A percentile compares a stretch with the other conserved stretches of the same genome.
phyloP scores from a whole-genome alignment of 2,329 filamentous ascomycete genomes.

The Trichophyton equinum region DNA sequence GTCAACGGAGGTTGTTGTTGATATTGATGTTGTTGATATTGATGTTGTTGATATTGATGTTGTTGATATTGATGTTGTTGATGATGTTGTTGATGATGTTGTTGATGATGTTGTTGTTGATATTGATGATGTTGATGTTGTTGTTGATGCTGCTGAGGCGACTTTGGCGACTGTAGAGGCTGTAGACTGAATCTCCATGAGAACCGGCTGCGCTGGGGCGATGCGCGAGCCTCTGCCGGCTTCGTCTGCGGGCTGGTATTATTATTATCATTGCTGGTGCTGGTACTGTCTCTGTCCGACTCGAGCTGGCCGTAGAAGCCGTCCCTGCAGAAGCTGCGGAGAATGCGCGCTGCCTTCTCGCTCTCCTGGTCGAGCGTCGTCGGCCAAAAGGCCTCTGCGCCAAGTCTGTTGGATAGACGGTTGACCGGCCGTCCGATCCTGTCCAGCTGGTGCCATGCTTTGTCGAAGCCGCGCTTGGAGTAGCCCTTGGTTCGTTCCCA shows the following conservation, averaged over 20 bases:
- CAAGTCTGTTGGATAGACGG: conserved; percentile 66
- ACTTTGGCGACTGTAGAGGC: conserved; percentile 11
- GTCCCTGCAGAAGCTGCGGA: conserved; percentile 81
- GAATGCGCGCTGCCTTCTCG: conserved; percentile 79
- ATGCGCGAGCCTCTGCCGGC: conserved; percentile 9
- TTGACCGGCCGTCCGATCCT: conserved; percentile 68
- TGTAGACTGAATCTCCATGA: not conserved
- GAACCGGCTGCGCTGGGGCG: conserved; percentile 13
- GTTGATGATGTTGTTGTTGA: not conserved
- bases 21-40: not conserved
- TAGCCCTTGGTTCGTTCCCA: conserved; percentile 41
- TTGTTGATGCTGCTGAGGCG: not conserved
- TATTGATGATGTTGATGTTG: not conserved
- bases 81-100: conserved; percentile 4
- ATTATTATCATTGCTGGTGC: no score
- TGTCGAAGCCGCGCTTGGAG: conserved; percentile 58
- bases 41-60: not conserved
- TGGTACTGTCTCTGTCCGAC: conserved; percentile 29
- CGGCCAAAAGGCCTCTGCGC: conserved; percentile 73
- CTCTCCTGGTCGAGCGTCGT: conserved; percentile 75
- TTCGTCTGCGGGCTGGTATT: conserved; percentile 23
- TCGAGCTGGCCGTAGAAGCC: conserved; percentile 53
- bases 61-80: conserved; percentile 9
- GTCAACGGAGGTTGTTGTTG: conserved; percentile 9
- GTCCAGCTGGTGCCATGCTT: conserved; percentile 54